Base-by-base conservation (phyloP, 1,139 yeast genomes). In the Debaryomyces nepalensis region DNA sequence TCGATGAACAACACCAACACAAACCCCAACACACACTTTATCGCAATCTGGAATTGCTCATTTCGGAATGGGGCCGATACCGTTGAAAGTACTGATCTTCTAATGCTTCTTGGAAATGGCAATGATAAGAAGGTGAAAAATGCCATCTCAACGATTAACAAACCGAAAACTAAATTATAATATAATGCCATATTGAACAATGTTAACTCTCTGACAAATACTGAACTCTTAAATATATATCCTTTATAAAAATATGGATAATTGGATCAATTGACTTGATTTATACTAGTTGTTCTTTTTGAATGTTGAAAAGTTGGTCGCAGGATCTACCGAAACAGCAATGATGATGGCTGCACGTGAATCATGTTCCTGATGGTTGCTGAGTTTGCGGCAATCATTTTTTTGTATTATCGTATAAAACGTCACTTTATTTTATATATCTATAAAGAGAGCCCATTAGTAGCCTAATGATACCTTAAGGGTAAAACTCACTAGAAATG, bases 1-100 rank as follows among this genome's bases (percentile, higher is more conserved):
- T 95, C 99, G 43, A 88, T 65, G 61, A 95, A 95, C 52, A 95
- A 75, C 33, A 93, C 81, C 43, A 87, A 71, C 18, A 95, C 87
- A 69, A 91, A 93, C 8, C 86, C 91, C 52, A 93, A 75, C 3
- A 91, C 74, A 65, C 96, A 90, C 60, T 87, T 87, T 52, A 89
- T 73, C 7, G 89, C 85, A 50, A 89, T 79, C 54, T 85, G 87
- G 48, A 91, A 79, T 52, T 85, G 82, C 52, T 82, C 82, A 43
- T 83, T 77, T 46, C 81, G 71, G 63, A 88, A 85, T 11, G 95
- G 95, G 20, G 79, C 79, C 34, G 88, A 73, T 21, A 87, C 71
- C 2, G 84, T 71, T 29, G 73, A 61, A 48, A 93, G 76, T 27
- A 90, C 73, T 16, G 82, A 82, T 58, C 83, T 81, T 57, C 97